Percentiles rank a stretch among this genome's conserved stretches.
These are phyloP conservation scores for Berkeleyomyces rouxiae DNA, from an alignment of 2,329 filamentous ascomycete genomes.

Conservation along the genomic window DNA sequence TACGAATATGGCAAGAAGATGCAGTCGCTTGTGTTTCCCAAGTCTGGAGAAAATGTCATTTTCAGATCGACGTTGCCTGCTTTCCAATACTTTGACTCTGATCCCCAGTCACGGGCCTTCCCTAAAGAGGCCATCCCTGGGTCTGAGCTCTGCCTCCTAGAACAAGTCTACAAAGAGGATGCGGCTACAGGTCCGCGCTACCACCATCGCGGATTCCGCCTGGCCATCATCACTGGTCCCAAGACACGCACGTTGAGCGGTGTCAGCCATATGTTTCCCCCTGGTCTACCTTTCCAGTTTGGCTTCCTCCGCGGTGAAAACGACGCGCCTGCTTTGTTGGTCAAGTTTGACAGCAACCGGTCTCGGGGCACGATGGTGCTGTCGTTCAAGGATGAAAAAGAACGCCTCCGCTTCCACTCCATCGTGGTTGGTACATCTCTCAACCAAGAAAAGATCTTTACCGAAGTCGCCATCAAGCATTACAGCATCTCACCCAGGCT, in stretches of 20 bases:
- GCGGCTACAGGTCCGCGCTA: slow-evolving; percentile 57
- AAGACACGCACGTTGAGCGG: slow-evolving; percentile 62
- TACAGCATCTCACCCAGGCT: slow-evolving; percentile 44
- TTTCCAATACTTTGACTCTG: slow-evolving; percentile 68
- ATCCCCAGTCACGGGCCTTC: slow-evolving; percentile 53
- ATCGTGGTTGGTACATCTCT: slow-evolving; percentile 58
- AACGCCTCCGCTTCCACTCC: slow-evolving; percentile 54
- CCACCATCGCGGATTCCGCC: slow-evolving; percentile 62
- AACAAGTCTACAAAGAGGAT: slow-evolving; percentile 48
- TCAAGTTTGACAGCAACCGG: slow-evolving; percentile 52
- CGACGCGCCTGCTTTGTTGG: slow-evolving; percentile 49
- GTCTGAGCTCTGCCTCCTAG: slow-evolving; percentile 62
- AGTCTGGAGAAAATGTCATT: slow-evolving; percentile 50
- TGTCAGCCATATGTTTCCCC: slow-evolving; percentile 52
- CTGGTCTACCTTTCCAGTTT: slow-evolving; percentile 55
- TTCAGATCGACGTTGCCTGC: slow-evolving; percentile 54
- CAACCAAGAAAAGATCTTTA: slow-evolving; percentile 50
- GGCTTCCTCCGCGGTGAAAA: slow-evolving; percentile 58
- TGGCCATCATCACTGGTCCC: slow-evolving; percentile 62
- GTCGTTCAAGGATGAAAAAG: slow-evolving; percentile 57
- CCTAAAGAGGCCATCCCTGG: slow-evolving; percentile 55
- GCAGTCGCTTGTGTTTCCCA: slow-evolving; percentile 51
- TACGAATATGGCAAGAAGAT: slow-evolving; percentile 71
- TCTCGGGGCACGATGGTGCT: slow-evolving; percentile 57
- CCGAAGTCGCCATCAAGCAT: slow-evolving; percentile 49